phyloP scores from a whole-genome alignment of 2,329 filamentous ascomycete species.

The Aspergillus fijiensis region DNA sequence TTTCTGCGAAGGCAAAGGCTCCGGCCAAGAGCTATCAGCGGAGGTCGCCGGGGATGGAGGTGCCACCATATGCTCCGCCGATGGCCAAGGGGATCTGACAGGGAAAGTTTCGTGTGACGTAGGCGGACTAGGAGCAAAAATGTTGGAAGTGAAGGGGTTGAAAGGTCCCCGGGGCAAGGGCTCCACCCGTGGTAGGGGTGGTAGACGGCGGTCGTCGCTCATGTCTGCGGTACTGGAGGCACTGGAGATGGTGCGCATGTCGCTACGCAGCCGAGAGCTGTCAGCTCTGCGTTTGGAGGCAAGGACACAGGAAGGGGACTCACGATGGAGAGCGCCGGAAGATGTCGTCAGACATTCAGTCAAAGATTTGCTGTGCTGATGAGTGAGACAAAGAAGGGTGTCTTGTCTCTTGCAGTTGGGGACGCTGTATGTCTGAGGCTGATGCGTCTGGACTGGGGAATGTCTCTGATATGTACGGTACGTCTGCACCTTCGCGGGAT shows the following conservation, averaged over 20 bases:
- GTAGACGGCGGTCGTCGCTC: conserved; percentile 37
- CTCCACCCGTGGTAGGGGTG: conserved; percentile 39
- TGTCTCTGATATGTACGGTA: conserved; percentile 12
- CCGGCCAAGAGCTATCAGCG: conserved; percentile 38
- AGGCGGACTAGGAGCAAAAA: conserved; percentile 33
- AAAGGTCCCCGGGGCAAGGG: conserved; percentile 41
- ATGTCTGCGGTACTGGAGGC: conserved; percentile 26
- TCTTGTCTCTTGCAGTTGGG: conserved; percentile 6
- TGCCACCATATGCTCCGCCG: conserved; percentile 30
- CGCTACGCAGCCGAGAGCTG: conserved; percentile 14
- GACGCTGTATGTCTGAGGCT: conserved; percentile 23
- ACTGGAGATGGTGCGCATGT: conserved; percentile 26
- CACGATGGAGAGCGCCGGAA: conserved; percentile 38
- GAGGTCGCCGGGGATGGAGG: conserved; percentile 42
- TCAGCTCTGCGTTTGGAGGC: conserved; percentile 12
- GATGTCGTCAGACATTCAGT: conserved; percentile 28
- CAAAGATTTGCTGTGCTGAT: conserved; percentile 16
- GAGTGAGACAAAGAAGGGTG: conserved; percentile 15
- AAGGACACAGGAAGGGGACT: conserved; percentile 17
- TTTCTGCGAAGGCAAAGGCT: conserved; percentile 32
- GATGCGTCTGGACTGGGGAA: conserved; percentile 11
- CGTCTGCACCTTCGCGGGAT: conserved; percentile 1
- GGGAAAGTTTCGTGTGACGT: conserved; percentile 36
- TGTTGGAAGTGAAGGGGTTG: conserved; percentile 34
- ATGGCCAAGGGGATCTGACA: conserved; percentile 33